Conservation (phyloP, 2,329 filamentous ascomycete species). For the Botryotinia globosa region DNA sequence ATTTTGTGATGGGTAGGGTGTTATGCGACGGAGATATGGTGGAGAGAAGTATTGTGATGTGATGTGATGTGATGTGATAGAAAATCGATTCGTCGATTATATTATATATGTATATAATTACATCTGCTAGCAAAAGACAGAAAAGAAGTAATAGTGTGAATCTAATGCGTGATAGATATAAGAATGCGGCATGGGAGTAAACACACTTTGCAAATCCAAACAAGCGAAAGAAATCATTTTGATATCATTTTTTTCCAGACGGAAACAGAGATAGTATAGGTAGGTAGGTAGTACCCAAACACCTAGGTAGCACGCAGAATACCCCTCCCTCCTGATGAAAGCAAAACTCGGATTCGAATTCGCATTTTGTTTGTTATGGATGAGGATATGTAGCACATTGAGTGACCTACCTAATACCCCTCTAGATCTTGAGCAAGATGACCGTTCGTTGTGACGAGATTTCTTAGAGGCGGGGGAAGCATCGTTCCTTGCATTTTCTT, state of each 20-base stretch:
- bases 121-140: background rate
- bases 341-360: background rate
- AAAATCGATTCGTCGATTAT: background rate
- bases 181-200: too few relatives aligned
- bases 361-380: background rate
- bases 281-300: background rate
- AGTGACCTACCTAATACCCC: background rate
- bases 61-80: background rate
- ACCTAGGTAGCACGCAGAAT: background rate
- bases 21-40: background rate
- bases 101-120: too few relatives aligned
- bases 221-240: background rate
- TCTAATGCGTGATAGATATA: background rate
- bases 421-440: background rate
- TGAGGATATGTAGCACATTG: background rate
- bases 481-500: background rate
- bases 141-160: background rate
- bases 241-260: background rate
- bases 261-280: background rate
- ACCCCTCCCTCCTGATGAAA: background rate
- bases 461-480: background rate
- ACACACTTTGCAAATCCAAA: background rate
- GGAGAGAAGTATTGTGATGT: background rate
- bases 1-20: background rate
- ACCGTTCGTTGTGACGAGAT: background rate